Base-by-base conservation (phyloP, 306 rosid genomes). In the Boehmeria nivea region DNA sequence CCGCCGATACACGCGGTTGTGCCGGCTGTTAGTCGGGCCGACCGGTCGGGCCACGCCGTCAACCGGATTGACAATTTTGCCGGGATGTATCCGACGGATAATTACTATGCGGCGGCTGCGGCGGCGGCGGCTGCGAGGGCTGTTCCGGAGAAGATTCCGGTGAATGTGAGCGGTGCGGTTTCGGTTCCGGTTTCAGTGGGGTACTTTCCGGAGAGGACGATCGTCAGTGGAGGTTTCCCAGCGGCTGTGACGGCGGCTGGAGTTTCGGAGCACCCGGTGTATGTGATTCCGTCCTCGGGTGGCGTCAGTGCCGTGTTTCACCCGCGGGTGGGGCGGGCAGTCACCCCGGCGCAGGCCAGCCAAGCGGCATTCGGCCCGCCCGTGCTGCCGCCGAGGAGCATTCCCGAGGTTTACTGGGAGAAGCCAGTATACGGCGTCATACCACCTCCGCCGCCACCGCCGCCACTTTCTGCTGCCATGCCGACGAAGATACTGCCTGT, bases 401-500 rank as follows among this genome's bases (percentile, higher is more conserved):
- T 63, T 19, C 55, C 88, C 1, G 94, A 90, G 6, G 68, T 37
- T 38, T 83, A 83, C 84, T 90, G 95, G 40, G 98, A 91, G 1
- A 78, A 73, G 46, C 87, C 78, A 59, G 53, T 84, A 24, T 84
- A 84, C 67, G 79, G 80, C 33, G 62, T 80, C 0, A 51, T 61
- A 0, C 83, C 73, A 1, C 71, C 59, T 36, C 74, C 67, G 8
- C 76, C 60, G 39, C 71, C 66, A 3, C 72, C 34, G 57, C 84
- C 11, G 43, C 80, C 13, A 31, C 50, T 0, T 43, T 50, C 51
- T 2, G 26, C 26, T 8, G 25, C 51, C 51, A 11, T 45, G 11
- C n/a, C 72, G 3, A 19, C 74, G 4, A 60, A 73, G 38, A 72
- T 73, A 9, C 54, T 20, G 24, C 33, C 2, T 19, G 43, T 70